These are phyloP conservation scores for Arbutus unedo DNA, from an alignment of 148 eudicot species.

Conservation along the genomic window DNA sequence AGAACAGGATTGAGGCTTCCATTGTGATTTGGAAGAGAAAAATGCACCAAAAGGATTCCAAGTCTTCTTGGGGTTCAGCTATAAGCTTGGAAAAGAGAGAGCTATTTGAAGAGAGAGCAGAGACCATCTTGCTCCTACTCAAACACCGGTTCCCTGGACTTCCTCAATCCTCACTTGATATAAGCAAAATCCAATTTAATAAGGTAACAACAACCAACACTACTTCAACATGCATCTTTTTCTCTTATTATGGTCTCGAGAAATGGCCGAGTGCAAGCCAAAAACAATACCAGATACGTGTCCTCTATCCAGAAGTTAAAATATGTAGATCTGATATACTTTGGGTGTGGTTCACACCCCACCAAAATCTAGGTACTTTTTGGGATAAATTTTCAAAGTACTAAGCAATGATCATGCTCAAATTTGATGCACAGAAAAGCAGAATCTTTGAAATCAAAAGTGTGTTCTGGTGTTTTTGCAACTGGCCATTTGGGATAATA, in stretches of 20 bases:
- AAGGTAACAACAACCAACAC: constrained; percentile 27
- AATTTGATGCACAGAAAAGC: too few species aligned
- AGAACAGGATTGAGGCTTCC: constrained; percentile 66
- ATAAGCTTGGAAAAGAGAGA: constrained; percentile 61
- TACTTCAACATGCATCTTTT: background rate
- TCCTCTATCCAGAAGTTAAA: too few species aligned
- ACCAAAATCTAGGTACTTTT: too few species aligned
- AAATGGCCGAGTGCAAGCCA: too few species aligned
- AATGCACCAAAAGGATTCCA: constrained; percentile 54
- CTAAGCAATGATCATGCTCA: too few species aligned
- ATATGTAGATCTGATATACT: too few species aligned
- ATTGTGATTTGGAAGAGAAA: constrained; percentile 66
- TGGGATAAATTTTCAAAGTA: too few species aligned
- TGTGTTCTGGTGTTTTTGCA: too few species aligned
- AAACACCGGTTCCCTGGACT: constrained; percentile 60
- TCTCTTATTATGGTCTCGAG: background rate
- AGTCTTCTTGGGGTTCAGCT: constrained; percentile 58
- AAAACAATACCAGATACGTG: too few species aligned
- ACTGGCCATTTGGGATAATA: too few species aligned
- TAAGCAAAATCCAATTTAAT: constrained; percentile 58
- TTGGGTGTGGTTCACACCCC: too few species aligned
- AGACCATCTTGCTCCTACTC: constrained; percentile 53
- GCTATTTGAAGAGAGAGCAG: constrained; percentile 67
- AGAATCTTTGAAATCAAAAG: too few species aligned
- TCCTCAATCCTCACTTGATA: constrained; percentile 58